Evolutionary conservation across 768 basidiomycete species (phyloP).

Genomic region (Filobasidium floriforme): DNA sequence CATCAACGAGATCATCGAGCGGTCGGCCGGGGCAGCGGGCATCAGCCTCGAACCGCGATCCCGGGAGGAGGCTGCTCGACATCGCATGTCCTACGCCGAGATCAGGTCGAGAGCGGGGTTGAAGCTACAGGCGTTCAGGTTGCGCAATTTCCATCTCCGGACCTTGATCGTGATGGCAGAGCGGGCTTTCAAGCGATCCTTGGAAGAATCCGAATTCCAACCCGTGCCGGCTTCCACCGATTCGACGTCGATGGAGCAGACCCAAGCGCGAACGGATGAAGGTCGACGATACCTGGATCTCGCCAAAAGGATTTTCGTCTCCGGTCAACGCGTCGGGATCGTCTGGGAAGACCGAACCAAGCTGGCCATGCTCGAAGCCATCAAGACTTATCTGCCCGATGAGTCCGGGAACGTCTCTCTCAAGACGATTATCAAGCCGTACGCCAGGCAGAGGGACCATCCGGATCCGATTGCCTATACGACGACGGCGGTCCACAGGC

Average conservation of each 20-base stretch:
- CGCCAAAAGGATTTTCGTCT: conserved; percentile 11
- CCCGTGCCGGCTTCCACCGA: not conserved
- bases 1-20: not conserved
- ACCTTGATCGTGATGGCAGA: not conserved
- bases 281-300: not conserved
- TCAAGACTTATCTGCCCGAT: not conserved
- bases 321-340: conserved; percentile 6
- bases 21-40: too few species aligned
- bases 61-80: too few species aligned
- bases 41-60: too few species aligned
- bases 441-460: too few species aligned
- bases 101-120: not conserved
- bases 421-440: not conserved
- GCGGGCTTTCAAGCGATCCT: not conserved
- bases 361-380: not conserved
- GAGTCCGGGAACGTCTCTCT: not conserved
- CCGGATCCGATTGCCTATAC: not conserved
- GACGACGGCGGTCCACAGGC: not conserved
- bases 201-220: not conserved
- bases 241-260: not conserved
- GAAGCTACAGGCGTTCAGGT: not conserved
- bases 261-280: not conserved
- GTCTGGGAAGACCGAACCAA: conserved; percentile 11
- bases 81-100: not conserved
- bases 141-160: not conserved